These are phyloP conservation scores for Sugiyamaella novakii DNA, from an alignment of 1,139 yeast species.

Conservation along the genomic window DNA sequence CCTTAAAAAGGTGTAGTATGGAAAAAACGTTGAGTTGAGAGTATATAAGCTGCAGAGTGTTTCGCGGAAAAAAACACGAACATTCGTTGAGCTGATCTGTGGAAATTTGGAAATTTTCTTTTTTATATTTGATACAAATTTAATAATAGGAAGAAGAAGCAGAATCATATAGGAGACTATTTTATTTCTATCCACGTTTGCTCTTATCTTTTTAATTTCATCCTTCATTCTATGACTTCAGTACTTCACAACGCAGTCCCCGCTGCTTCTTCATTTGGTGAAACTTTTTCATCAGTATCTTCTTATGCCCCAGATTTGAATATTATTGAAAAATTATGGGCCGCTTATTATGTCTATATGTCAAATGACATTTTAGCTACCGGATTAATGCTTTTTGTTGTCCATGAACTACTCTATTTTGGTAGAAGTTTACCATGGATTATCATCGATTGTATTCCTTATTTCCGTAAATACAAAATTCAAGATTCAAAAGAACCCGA, in stretches of 20 bases:
- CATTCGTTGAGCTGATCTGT: too few relatives aligned
- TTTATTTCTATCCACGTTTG: too few relatives aligned
- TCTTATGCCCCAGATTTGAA: constrained; percentile 28
- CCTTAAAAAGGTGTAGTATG: not conserved
- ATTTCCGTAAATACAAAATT: constrained; percentile 73
- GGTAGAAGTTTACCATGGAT: constrained; percentile 89
- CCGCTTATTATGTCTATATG: constrained; percentile 78
- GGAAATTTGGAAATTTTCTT: too few relatives aligned
- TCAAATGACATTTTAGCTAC: constrained; percentile 82
- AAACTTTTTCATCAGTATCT: constrained; percentile 27
- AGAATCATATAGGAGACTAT: too few relatives aligned
- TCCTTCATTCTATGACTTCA: constrained; percentile 17
- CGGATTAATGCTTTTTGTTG: constrained; percentile 71
- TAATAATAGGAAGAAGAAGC: too few relatives aligned
- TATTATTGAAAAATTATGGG: constrained; percentile 68
- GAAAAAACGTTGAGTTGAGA: too few relatives aligned
- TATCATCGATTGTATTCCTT: constrained; percentile 75
- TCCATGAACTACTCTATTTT: constrained; percentile 83
- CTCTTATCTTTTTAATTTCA: not conserved
- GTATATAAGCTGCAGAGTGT: too few relatives aligned
- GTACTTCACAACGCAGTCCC: constrained; percentile 28
- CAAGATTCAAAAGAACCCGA: constrained; percentile 80
- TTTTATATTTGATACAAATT: too few relatives aligned
- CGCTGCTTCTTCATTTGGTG: constrained; percentile 28
- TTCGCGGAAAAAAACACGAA: constrained; percentile 2